Conservation (phyloP, 2,329 filamentous ascomycete genomes). For the Verticillium klebahnii region DNA sequence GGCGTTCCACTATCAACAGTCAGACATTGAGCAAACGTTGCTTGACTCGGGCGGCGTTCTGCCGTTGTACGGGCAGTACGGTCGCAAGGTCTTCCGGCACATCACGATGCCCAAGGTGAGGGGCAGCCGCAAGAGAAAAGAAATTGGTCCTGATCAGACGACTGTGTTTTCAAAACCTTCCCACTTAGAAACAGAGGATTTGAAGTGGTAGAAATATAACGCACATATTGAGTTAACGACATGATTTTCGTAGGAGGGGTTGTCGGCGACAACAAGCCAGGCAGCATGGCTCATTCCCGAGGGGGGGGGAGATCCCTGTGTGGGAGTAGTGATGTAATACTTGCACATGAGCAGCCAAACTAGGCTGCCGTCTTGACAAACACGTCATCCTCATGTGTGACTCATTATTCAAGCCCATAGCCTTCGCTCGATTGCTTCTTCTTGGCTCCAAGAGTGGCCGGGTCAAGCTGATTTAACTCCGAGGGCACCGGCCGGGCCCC, state of each 20-base stretch:
- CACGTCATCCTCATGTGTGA: no score
- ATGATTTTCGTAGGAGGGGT: no score
- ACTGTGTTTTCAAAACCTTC: not conserved
- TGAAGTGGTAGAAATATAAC: not conserved
- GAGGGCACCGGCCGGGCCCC: not conserved
- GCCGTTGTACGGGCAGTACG: constrained; percentile 8
- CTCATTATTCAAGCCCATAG: no score
- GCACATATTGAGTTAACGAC: no score
- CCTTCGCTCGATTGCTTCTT: no score
- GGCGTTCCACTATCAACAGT: constrained; percentile 6
- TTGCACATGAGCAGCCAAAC: no score
- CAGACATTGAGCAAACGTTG: constrained; percentile 10
- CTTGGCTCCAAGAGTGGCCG: no score
- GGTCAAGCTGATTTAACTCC: not conserved
- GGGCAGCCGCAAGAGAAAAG: constrained; percentile 2
- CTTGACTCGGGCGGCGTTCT: constrained; percentile 11
- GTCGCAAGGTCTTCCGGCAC: constrained; percentile 9
- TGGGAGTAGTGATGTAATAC: no score
- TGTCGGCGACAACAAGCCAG: no score
- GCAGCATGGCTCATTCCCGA: no score
- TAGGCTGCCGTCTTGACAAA: no score
- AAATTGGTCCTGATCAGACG: not conserved
- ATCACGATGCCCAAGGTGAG: constrained; percentile 7
- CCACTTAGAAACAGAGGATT: not conserved
- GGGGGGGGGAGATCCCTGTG: no score